Percentiles rank a stretch among this genome's conserved stretches.
phyloP scores from a whole-genome alignment of 2,329 filamentous ascomycete genomes.

The Tolypocladium amazonense region DNA sequence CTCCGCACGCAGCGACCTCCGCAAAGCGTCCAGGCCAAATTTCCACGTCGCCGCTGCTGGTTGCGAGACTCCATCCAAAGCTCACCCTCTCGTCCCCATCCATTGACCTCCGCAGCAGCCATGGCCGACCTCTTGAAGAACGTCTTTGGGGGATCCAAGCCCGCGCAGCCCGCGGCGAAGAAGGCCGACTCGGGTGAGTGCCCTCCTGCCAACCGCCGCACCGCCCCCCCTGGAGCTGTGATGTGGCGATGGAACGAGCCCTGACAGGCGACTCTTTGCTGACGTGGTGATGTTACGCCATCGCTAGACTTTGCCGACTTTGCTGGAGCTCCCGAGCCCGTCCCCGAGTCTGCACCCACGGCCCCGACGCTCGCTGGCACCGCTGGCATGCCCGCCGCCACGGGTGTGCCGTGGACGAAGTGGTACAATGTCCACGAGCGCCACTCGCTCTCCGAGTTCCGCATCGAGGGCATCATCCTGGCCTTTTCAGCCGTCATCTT shows the following conservation, averaged over 20 bases:
- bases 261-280: not conserved
- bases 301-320: conserved; percentile 85
- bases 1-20: not conserved
- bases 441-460: conserved; percentile 73
- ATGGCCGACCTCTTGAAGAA: conserved; percentile 56
- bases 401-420: conserved; percentile 64
- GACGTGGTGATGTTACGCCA: not conserved
- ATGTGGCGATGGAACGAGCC: not conserved
- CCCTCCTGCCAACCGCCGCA: not conserved
- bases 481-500: conserved; percentile 65
- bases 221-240: not conserved
- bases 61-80: not conserved
- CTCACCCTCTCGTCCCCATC: conserved; percentile 1
- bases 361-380: conserved; percentile 35
- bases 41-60: not conserved
- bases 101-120: conserved; percentile 17
- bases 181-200: conserved; percentile 54
- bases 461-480: conserved; percentile 74
- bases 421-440: conserved; percentile 98
- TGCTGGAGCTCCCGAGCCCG: conserved; percentile 63
- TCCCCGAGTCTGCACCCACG: conserved; percentile 36
- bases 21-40: not conserved
- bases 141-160: conserved; percentile 57
- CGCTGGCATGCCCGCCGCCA: conserved; percentile 33
- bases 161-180: conserved; percentile 29